Conservation (phyloP, 768 basidiomycete species). For the Pleurotus ostreatus region DNA sequence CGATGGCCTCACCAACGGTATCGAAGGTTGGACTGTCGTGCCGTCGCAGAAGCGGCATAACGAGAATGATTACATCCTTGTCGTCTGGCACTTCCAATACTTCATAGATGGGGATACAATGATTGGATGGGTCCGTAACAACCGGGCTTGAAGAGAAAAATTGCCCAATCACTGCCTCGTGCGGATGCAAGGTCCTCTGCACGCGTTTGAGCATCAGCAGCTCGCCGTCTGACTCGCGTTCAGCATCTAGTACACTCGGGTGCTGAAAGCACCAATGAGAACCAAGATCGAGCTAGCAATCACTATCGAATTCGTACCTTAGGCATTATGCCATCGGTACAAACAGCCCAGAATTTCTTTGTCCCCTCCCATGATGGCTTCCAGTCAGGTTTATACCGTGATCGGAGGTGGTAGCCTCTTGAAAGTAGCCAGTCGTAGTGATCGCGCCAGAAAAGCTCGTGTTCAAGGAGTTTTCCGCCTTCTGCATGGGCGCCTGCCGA, state of each 20-base stretch:
- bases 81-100: slow-evolving; percentile 12
- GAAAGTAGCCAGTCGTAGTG: slow-evolving; percentile 19
- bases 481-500: too few relatives aligned
- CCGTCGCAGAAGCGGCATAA: slow-evolving; percentile 12
- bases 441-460: slow-evolving; percentile 20
- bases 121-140: slow-evolving; percentile 15
- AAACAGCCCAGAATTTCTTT: slow-evolving; percentile 5
- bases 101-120: slow-evolving; percentile 22
- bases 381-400: slow-evolving; percentile 26
- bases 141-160: slow-evolving; percentile 12
- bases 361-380: slow-evolving; percentile 22
- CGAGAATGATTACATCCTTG: slow-evolving; percentile 9
- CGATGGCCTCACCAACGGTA: slow-evolving; percentile 25
- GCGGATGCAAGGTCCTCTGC: slow-evolving; percentile 9
- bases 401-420: slow-evolving; percentile 22
- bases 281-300: neutral
- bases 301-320: neutral
- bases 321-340: slow-evolving; percentile 6
- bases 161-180: slow-evolving; percentile 21
- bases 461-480: neutral
- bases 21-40: slow-evolving; percentile 20
- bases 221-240: slow-evolving; percentile 20
- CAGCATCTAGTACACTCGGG: slow-evolving; percentile 20
- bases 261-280: neutral
- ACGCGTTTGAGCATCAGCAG: slow-evolving; percentile 23